These are phyloP conservation scores for Rubus parviflorus DNA, from an alignment of 306 rosid genomes.

Conservation along the genomic window DNA sequence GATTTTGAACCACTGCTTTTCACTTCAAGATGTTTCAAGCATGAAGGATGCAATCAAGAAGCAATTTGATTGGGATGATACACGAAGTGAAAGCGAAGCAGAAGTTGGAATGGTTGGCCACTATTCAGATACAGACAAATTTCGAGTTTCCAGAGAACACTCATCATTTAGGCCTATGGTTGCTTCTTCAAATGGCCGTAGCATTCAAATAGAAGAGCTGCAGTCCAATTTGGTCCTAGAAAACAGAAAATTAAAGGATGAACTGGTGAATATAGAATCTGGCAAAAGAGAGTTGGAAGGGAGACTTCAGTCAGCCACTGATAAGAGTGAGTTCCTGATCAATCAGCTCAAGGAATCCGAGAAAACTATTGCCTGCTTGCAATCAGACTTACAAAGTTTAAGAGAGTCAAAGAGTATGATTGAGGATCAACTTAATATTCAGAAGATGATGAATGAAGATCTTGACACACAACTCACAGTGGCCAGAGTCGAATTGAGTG, in stretches of 20 bases:
- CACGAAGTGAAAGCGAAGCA: slow-evolving; percentile 72
- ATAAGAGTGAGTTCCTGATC: slow-evolving; percentile 42
- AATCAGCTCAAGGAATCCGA: slow-evolving; percentile 62
- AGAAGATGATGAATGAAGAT: slow-evolving; percentile 43
- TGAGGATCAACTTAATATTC: slow-evolving; percentile 45
- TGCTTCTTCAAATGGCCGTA: slow-evolving; percentile 37
- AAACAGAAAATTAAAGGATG: slow-evolving; percentile 32
- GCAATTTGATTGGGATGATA: slow-evolving; percentile 83
- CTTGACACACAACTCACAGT: slow-evolving; percentile 44
- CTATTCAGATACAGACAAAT: slow-evolving; percentile 41
- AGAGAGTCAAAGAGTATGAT: slow-evolving; percentile 44
- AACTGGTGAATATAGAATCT: slow-evolving; percentile 34
- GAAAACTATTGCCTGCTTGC: slow-evolving; percentile 47
- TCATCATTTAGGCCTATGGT: slow-evolving; percentile 23
- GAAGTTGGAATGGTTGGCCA: slow-evolving; percentile 52
- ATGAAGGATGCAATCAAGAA: slow-evolving; percentile 80
- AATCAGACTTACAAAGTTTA: slow-evolving; percentile 46
- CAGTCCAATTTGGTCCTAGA: slow-evolving; percentile 39
- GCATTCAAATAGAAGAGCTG: slow-evolving; percentile 34
- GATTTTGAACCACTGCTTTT: slow-evolving; percentile 89
- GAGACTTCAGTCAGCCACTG: slow-evolving; percentile 45
- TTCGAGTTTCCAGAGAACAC: slow-evolving; percentile 33
- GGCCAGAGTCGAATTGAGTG: slow-evolving; percentile 54
- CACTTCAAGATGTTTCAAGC: slow-evolving; percentile 88
- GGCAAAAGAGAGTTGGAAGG: slow-evolving; percentile 46